These are phyloP conservation scores for Leishmania tarentolae DNA, from an alignment of 208 protist genomes.

Conservation along the genomic window DNA sequence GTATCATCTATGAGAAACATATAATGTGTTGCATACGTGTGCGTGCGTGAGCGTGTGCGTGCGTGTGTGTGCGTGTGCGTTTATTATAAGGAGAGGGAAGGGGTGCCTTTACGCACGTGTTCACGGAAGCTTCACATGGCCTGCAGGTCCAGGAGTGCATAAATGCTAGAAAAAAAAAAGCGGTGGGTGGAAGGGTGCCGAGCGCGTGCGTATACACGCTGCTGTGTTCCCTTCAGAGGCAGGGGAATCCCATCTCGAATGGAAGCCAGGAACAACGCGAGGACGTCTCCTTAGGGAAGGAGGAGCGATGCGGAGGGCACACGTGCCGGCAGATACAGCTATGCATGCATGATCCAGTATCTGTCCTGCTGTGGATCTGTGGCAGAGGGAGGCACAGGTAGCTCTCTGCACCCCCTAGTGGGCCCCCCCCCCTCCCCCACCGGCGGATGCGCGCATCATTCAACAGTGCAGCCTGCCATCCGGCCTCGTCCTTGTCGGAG, in stretches of 20 bases:
- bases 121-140: background rate
- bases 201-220: background rate
- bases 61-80: background rate
- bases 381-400: background rate
- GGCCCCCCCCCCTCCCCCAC: background rate
- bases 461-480: background rate
- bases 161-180: too few species aligned
- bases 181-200: background rate
- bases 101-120: too few species aligned
- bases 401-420: background rate
- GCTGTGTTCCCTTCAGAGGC: too few species aligned
- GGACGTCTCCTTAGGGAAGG: background rate
- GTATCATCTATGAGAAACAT: too few species aligned
- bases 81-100: too few species aligned
- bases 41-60: background rate
- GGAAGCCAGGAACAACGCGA: background rate
- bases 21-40: too few species aligned
- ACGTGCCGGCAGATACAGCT: background rate
- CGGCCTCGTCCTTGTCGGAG: background rate
- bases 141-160: too few species aligned
- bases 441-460: background rate
- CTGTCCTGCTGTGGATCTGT: background rate
- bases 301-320: background rate
- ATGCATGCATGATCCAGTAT: background rate
- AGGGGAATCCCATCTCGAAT: background rate